Conservation (phyloP, 2,329 filamentous ascomycete species). For the Fusarium nematophilum region DNA sequence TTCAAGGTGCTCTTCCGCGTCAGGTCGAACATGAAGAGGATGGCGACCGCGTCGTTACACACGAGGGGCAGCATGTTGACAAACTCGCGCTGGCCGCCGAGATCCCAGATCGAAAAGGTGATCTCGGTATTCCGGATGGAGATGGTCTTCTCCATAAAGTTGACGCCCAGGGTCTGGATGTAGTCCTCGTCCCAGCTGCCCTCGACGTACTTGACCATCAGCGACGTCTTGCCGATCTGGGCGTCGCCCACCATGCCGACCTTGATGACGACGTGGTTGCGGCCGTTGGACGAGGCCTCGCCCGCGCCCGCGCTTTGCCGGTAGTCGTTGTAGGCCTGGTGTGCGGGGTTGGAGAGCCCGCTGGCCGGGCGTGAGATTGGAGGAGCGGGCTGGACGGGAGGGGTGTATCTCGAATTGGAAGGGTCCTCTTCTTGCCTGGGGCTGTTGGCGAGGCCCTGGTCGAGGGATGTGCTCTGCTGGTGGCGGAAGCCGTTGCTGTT, state of each 20-base stretch:
- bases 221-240: constrained; percentile 97
- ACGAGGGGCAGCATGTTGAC: constrained; percentile 99
- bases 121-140: constrained; percentile 99
- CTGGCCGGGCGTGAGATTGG: constrained; percentile 67
- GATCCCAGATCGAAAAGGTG: constrained; percentile 99
- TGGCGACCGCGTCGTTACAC: constrained; percentile 98
- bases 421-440: constrained; percentile 58
- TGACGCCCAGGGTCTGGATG: constrained; percentile 97
- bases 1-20: constrained; percentile 98
- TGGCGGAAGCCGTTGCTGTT: constrained; percentile 52
- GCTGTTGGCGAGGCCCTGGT: constrained; percentile 57
- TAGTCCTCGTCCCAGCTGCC: constrained; percentile 99
- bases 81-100: constrained; percentile 97
- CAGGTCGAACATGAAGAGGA: constrained; percentile 99
- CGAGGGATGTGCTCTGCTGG: constrained; percentile 61
- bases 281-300: constrained; percentile 57
- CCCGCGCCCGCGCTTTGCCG: constrained; percentile 53
- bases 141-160: constrained; percentile 99
- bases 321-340: constrained; percentile 58
- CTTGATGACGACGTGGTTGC: constrained; percentile 93
- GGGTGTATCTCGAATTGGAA: constrained; percentile 58
- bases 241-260: constrained; percentile 99
- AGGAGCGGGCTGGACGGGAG: constrained; percentile 56
- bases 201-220: constrained; percentile 99
- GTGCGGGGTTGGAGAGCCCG: constrained; percentile 60